Evolutionary conservation across 768 basidiomycete species (phyloP), one percentile per base, ranked within the genome.

Genomic region (Termitomyces sp.): DNA sequence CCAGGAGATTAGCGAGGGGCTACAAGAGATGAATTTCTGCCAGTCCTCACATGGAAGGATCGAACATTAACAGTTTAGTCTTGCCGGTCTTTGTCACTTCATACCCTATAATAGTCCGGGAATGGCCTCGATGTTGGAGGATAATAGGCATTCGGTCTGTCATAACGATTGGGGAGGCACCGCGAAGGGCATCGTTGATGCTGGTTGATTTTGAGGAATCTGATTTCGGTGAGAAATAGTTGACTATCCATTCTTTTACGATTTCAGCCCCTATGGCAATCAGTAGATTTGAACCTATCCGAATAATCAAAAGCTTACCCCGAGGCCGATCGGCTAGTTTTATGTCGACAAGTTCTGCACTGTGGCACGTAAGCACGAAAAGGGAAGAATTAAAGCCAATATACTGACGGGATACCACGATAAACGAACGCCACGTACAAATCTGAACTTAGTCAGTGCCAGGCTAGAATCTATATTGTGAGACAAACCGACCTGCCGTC

Each of bases 101-200:
- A 66, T 90, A 95, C 1, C 94, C 94, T 3, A 97, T 81, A 13
- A 97, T 85, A 4, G 89, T 89, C 28, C 90, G 75, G n/a, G 94
- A 97, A 75, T 97, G 94, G 0, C 93, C 92, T 7, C 80, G 71
- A 68, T 92, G 87, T 76, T 96, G 89, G 54, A 96, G 76, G 46
- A 96, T 88, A 35, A 97, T 69, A 9, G 94, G 94, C 84, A 93
- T 87, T 66, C 82, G 85, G 22, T 83, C 73, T 0, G 90, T 88
- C 32, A 78, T 70, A 11, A 78, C 66, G 8, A 95, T 79, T 4
- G 87, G 79, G 0, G 79, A 75, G 2, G 81, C 79, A 1, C 72
- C 74, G 48, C 77, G 78, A 60, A 91, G 76, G 15, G 77, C 79
- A 48, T 88, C 82, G 54, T 85, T 81, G 42, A 85, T 71, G 35